These are phyloP conservation scores for Aspergillus sp. DNA, from an alignment of 2,329 filamentous ascomycete genomes.

Conservation along the genomic window DNA sequence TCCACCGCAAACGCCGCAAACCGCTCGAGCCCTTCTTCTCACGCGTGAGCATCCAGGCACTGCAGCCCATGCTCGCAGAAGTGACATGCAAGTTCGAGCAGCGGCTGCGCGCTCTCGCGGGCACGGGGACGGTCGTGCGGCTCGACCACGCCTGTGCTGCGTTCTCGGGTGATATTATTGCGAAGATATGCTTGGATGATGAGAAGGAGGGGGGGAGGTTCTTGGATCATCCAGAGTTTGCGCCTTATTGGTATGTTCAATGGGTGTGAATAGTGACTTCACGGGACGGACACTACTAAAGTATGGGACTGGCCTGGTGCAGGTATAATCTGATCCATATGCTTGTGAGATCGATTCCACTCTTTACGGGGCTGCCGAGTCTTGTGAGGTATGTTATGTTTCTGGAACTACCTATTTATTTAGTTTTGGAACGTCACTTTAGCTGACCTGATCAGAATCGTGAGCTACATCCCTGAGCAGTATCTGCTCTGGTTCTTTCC, in stretches of 20 bases:
- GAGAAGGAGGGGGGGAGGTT: neutral
- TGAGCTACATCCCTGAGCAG: neutral
- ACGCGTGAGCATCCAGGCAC: neutral
- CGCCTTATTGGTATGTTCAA: neutral
- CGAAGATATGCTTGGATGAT: neutral
- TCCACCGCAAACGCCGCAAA: slow-evolving; percentile 2
- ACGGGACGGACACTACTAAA: no score
- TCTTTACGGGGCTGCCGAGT: neutral
- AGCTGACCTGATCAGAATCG: neutral
- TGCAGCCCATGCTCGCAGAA: neutral
- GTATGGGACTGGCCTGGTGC: no score
- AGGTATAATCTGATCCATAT: neutral
- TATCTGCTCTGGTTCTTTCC: neutral
- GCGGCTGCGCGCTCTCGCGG: neutral
- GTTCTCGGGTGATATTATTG: slow-evolving; percentile 1
- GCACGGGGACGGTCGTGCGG: neutral
- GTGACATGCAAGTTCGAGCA: neutral
- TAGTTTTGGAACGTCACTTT: neutral
- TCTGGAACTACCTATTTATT: neutral
- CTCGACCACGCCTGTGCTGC: slow-evolving; percentile 1
- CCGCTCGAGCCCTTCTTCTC: slow-evolving; percentile 8
- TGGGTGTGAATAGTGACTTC: no score
- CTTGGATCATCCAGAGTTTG: neutral
- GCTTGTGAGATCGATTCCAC: neutral
- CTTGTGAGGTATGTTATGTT: neutral